Evolutionary conservation across 225 moss, liverwort and hornwort genomes (phyloP).

Genomic region (Physcomitrellopsis africana): DNA sequence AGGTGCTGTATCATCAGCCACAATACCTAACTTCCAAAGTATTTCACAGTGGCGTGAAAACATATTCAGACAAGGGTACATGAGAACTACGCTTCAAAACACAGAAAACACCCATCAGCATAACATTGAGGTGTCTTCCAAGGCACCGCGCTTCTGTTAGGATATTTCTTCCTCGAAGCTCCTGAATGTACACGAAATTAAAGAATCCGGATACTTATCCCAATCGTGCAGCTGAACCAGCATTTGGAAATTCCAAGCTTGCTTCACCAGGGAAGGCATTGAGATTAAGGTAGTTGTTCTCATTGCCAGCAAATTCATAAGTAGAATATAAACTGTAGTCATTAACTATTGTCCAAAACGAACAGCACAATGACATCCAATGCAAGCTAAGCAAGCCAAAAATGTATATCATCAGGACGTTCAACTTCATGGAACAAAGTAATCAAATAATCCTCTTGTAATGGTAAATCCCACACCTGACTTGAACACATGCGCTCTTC

Average conservation of each 20-base stretch:
- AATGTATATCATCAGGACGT: background rate
- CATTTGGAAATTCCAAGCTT: constrained; percentile 57
- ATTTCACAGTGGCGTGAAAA: background rate
- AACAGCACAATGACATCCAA: background rate
- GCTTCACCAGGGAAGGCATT: constrained; percentile 67
- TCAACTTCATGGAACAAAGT: background rate
- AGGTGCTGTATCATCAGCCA: background rate
- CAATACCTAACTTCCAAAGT: background rate
- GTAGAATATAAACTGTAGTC: background rate
- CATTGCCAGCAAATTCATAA: constrained; percentile 21
- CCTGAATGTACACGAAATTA: no score
- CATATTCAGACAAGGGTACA: no score
- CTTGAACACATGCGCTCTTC: constrained; percentile 51
- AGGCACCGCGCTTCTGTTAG: no score
- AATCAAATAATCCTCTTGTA: background rate
- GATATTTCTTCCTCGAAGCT: no score
- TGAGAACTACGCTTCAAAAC: no score
- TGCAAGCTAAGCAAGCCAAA: background rate
- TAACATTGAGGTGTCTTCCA: background rate
- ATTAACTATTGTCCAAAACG: background rate
- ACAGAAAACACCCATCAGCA: no score
- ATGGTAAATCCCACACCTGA: constrained; percentile 30
- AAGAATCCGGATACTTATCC: no score
- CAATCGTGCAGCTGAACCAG: constrained; percentile 51
- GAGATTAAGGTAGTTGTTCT: constrained; percentile 48